Conservation (phyloP, 2,329 filamentous ascomycete species). For the Phoma herbarum region DNA sequence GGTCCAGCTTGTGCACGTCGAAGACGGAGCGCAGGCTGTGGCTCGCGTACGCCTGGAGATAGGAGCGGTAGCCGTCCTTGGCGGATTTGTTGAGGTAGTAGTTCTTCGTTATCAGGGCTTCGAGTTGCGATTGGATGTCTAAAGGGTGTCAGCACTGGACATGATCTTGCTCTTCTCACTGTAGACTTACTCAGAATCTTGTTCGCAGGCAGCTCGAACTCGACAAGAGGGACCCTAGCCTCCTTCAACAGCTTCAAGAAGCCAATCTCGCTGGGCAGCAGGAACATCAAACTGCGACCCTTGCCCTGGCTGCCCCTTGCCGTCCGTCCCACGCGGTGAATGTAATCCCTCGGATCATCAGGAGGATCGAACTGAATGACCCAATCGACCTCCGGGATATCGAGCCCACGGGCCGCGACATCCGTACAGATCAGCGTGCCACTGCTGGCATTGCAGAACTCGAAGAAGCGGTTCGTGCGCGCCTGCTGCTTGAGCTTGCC, state of each 20-base stretch:
- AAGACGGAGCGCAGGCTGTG: slow-evolving; percentile 86
- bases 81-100: slow-evolving; percentile 94
- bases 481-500: slow-evolving; percentile 98
- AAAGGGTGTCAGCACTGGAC: background rate
- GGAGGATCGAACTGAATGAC: slow-evolving; percentile 91
- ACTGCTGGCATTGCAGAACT: slow-evolving; percentile 85
- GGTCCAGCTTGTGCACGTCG: slow-evolving; percentile 81
- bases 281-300: slow-evolving; percentile 89
- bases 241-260: slow-evolving; percentile 93
- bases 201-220: slow-evolving; percentile 92
- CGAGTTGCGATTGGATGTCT: slow-evolving; percentile 76
- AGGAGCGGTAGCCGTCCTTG: slow-evolving; percentile 82
- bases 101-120: slow-evolving; percentile 93
- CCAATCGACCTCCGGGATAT: slow-evolving; percentile 96
- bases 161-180: background rate
- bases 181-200: slow-evolving; percentile 71
- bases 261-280: slow-evolving; percentile 90
- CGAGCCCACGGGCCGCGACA: slow-evolving; percentile 91
- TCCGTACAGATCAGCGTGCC: slow-evolving; percentile 96
- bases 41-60: slow-evolving; percentile 93
- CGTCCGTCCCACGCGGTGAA: slow-evolving; percentile 91
- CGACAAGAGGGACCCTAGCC: slow-evolving; percentile 89
- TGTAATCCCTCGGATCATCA: slow-evolving; percentile 76
- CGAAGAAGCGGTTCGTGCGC: slow-evolving; percentile 98
- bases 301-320: slow-evolving; percentile 84